Evolutionary conservation across 1,284 basidiomycete species (phyloP).

Genomic region (Veloboletus limbatus): DNA sequence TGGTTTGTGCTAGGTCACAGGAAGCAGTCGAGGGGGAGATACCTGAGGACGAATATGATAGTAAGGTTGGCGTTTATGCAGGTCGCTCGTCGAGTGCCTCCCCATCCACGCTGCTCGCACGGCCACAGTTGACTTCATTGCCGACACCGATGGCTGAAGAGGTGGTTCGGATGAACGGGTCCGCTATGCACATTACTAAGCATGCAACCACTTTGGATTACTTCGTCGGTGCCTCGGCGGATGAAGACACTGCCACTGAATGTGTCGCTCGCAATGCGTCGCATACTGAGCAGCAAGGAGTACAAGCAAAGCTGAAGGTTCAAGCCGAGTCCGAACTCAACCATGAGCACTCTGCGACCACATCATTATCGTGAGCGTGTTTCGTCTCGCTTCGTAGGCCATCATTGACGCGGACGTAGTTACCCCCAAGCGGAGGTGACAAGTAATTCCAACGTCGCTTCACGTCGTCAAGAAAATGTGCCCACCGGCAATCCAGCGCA

Average conservation of each 20-base stretch:
- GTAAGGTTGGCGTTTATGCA: neutral
- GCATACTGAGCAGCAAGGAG: neutral
- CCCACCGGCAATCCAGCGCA: neutral
- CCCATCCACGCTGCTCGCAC: neutral
- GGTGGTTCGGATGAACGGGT: neutral
- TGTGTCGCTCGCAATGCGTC: neutral
- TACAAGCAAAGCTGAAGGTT: neutral
- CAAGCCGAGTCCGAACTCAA: neutral
- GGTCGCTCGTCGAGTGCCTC: neutral
- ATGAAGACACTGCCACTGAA: neutral
- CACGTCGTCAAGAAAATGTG: neutral
- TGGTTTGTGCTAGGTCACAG: neutral
- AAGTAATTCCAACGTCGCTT: neutral
- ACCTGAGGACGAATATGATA: neutral
- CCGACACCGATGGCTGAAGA: neutral
- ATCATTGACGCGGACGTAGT: slow-evolving; percentile 7
- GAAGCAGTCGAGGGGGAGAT: neutral
- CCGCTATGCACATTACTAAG: neutral
- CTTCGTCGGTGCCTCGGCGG: too few relatives aligned
- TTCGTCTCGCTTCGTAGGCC: neutral
- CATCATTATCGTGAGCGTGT: slow-evolving; percentile 3
- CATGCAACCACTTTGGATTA: neutral
- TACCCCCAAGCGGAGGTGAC: neutral
- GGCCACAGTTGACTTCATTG: neutral
- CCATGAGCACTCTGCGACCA: neutral